Conservation (phyloP, 805 yeast genomes). For the Isabelozyma pseudorhagii region DNA sequence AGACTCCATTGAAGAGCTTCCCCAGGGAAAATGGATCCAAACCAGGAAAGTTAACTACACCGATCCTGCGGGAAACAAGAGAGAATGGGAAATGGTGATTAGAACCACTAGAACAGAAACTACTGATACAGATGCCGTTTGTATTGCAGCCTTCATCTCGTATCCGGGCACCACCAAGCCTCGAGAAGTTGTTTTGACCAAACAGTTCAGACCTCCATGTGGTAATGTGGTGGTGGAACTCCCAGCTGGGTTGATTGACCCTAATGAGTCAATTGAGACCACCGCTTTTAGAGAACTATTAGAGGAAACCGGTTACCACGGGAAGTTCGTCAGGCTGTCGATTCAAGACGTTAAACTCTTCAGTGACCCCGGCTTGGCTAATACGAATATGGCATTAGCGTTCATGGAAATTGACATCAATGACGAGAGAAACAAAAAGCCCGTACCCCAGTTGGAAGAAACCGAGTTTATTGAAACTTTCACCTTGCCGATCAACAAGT, state of each 20-base stretch:
- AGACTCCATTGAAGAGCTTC: conserved; percentile 30
- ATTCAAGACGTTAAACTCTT: conserved; percentile 38
- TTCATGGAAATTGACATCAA: conserved; percentile 72
- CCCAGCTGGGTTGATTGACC: conserved; percentile 94
- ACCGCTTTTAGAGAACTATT: conserved; percentile 86
- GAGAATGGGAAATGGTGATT: conserved; percentile 92
- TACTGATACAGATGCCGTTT: conserved; percentile 82
- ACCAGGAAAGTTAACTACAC: conserved; percentile 62
- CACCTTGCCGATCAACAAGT: conserved; percentile 56
- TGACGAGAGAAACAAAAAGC: conserved; percentile 63
- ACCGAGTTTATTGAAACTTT: conserved; percentile 92
- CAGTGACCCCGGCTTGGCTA: conserved; percentile 84
- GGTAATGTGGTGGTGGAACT: conserved; percentile 85
- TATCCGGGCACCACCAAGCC: conserved; percentile 37
- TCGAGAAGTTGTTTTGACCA: conserved; percentile 57
- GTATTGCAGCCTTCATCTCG: conserved; percentile 71
- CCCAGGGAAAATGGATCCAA: conserved; percentile 44
- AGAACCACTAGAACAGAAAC: conserved; percentile 65
- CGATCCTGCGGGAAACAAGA: conserved; percentile 64
- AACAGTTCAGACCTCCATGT: conserved; percentile 92
- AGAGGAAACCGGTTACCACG: conserved; percentile 93
- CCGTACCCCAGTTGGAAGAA: conserved; percentile 77
- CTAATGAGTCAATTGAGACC: conserved; percentile 67
- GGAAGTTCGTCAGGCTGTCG: conserved; percentile 44
- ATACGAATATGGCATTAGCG: conserved; percentile 80